A percentile compares a stretch with the other conserved stretches of the same genome.
phyloP scores from a whole-genome alignment of 2,329 filamentous ascomycete species.

The Lasiodiplodia sp. region DNA sequence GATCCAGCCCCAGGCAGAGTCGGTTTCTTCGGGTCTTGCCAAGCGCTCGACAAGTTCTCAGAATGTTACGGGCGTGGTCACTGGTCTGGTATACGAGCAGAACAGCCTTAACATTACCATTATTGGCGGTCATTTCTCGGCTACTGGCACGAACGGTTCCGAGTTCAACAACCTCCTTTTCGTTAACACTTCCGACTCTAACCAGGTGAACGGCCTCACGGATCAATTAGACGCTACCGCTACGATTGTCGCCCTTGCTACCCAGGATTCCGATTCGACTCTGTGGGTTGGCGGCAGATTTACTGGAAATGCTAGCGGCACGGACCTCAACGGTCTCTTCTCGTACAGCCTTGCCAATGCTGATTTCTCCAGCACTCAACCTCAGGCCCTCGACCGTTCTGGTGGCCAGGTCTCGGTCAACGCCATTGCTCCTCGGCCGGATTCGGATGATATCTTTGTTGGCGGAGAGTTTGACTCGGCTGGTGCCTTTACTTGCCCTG shows the following conservation, averaged over 20 bases:
- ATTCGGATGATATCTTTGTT: conserved; percentile 78
- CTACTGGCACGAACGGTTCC: conserved; percentile 71
- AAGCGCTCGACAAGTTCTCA: conserved; percentile 53
- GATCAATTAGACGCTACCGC: conserved; percentile 73
- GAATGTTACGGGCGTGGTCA: conserved; percentile 71
- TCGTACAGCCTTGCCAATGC: conserved; percentile 76
- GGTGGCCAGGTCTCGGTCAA: conserved; percentile 71
- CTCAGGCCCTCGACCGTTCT: conserved; percentile 74
- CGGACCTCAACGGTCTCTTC: conserved; percentile 74
- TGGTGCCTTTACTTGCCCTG: conserved; percentile 81
- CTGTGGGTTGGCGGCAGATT: conserved; percentile 86
- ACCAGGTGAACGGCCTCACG: conserved; percentile 73
- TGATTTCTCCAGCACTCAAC: conserved; percentile 71
- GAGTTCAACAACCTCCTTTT: conserved; percentile 81
- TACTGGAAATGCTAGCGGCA: conserved; percentile 71
- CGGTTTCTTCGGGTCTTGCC: conserved; percentile 42
- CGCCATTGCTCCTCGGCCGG: conserved; percentile 75
- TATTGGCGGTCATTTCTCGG: conserved; percentile 84
- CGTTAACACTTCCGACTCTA: conserved; percentile 75
- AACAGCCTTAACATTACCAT: conserved; percentile 81
- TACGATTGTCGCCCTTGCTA: conserved; percentile 74
- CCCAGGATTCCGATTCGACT: conserved; percentile 63
- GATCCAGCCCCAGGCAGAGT: conserved; percentile 45
- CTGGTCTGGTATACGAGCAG: conserved; percentile 78
- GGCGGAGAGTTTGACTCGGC: conserved; percentile 85